Conservation (phyloP, 1,284 basidiomycete species). For the Leccinum pallidistipes region DNA sequence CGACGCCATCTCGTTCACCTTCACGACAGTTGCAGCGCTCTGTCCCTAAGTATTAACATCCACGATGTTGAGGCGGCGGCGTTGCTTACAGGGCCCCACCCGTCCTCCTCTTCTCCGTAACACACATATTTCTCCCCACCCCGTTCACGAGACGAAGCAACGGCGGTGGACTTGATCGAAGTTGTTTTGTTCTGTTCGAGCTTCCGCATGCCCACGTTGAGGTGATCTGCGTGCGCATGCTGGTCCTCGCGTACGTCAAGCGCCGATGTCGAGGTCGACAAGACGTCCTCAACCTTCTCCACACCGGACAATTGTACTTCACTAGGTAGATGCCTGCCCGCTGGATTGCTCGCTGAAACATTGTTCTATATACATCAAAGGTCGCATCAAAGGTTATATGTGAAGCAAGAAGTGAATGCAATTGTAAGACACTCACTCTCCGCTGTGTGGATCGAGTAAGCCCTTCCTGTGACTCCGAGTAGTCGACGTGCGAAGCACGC, state of each 20-base stretch:
- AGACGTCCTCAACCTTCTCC: not conserved
- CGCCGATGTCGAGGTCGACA: not conserved
- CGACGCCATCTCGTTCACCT: not conserved
- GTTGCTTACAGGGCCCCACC: not conserved
- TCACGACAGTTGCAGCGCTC: not conserved
- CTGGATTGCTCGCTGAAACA: not conserved
- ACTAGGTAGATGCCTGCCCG: not conserved
- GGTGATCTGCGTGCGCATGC: not conserved
- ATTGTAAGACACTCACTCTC: constrained; percentile 1
- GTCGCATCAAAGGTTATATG: not conserved
- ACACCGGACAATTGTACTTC: not conserved
- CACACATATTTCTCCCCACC: not conserved
- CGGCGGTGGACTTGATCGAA: not conserved
- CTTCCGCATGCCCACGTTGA: not conserved
- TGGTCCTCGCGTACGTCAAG: not conserved
- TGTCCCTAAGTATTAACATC: not conserved
- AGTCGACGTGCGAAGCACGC: not conserved
- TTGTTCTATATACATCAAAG: not conserved
- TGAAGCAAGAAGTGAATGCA: not conserved
- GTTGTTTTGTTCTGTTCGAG: not conserved
- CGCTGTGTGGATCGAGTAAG: not conserved
- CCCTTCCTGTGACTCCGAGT: not conserved
- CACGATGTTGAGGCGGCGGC: not conserved
- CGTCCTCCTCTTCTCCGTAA: not conserved
- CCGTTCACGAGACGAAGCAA: not conserved